Conservation (phyloP, 1,284 basidiomycete species). For the Anthracocystis walkeri region DNA sequence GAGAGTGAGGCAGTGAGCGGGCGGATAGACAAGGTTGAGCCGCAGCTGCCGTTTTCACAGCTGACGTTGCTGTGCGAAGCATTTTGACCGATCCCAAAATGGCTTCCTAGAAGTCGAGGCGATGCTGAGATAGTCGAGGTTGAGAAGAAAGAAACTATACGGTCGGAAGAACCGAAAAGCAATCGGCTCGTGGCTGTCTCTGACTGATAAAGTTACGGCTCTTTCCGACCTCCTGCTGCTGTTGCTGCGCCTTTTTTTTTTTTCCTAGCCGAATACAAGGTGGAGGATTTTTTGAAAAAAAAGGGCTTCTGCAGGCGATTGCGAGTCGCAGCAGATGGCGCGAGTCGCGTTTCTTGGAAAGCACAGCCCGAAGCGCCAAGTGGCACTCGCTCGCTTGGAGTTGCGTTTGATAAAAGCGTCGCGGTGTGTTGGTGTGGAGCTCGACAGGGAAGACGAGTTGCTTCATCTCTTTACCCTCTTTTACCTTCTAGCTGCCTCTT, state of each 20-base stretch:
- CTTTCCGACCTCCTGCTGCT: neutral
- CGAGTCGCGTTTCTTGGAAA: conserved; percentile 13
- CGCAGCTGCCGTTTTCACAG: conserved; percentile 14
- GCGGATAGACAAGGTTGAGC: conserved; percentile 4
- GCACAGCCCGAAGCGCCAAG: conserved; percentile 13
- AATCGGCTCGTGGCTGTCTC: too few relatives aligned
- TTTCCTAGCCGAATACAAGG: neutral
- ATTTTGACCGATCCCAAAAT: conserved; percentile 4
- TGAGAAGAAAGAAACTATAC: neutral
- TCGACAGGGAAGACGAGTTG: neutral
- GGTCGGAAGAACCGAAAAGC: neutral
- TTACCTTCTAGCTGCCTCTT: neutral
- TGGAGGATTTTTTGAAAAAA: conserved; percentile 1
- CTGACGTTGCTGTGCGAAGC: conserved; percentile 28
- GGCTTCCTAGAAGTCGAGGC: neutral
- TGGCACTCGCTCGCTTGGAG: neutral
- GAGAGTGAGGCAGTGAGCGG: conserved; percentile 1
- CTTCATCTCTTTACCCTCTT: neutral
- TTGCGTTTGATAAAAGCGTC: neutral
- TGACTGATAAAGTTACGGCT: neutral
- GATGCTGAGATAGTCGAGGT: neutral
- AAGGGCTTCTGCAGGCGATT: neutral
- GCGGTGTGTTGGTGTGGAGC: conserved; percentile 34
- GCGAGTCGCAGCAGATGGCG: neutral
- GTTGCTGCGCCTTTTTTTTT: conserved; percentile 2